Evolutionary conservation across 2,329 filamentous ascomycete species (phyloP), one percentile per base, ranked within the genome.

Genomic region (Exophiala calicioides): DNA sequence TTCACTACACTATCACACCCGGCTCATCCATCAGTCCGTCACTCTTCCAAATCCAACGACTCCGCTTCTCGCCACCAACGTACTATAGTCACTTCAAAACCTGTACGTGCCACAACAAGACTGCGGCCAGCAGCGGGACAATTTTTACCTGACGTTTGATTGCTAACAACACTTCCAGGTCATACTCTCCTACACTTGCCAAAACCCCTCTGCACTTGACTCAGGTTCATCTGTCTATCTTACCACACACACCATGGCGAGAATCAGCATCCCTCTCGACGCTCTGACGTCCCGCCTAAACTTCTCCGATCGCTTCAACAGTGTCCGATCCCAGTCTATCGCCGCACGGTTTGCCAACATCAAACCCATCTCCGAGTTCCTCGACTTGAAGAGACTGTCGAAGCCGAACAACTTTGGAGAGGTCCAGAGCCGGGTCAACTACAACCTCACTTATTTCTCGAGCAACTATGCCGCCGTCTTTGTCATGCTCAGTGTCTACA

Each of bases 391-490:
- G 82, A 89, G 90, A 60, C 63, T 98, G 46, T 95, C 89, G 58
- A 98, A 97, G 76, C 93, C 93, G 20, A 81, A 81, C 65, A 94
- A 94, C 75, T 96, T 97, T 63, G 76, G 75, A 58, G 90, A 96
- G 70, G 82, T 89, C 56, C 91, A 97, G 72, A 90, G 85, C 60
- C 84, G 91, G 58, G 84, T 95, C 74, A 95, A 94, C 78, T 96
- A 96, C 84, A 98, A 98, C 72, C 75, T 98, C 58, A 83, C 86
- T 68, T 86, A 97, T 76, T 98, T 95, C 78, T 94, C 90, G 54
- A 96, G 89, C 85, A 98, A 98, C 77, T 98, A 98, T 80, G 86
- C 87, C 59, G 85, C 87, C 56, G 81, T 97, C 61, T 95, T 97
- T 67, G 77, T 87, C 62, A 94, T 98, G 85, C 85, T 98, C 65